Evolutionary conservation across 805 yeast genomes (phyloP).

Genomic region (Schizosaccharomyces osmophilus): DNA sequence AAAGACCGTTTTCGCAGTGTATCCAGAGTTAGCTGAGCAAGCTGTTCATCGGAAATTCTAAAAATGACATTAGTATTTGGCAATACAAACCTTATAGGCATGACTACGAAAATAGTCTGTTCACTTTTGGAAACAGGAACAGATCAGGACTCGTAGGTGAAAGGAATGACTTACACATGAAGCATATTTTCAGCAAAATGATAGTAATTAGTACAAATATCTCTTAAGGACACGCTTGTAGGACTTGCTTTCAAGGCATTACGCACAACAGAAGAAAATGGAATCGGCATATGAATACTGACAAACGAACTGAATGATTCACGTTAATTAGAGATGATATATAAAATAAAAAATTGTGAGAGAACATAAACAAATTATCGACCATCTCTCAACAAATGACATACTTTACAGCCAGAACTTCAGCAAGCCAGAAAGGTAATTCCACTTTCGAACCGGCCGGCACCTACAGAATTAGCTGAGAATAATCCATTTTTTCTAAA

Average conservation of each 20-base stretch:
- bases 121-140: no score
- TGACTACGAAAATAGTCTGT: no score
- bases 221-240: conserved; percentile 36
- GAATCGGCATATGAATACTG: conserved; percentile 46
- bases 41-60: not conserved
- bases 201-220: conserved; percentile 43
- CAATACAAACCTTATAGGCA: not conserved
- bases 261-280: conserved; percentile 35
- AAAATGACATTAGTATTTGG: not conserved
- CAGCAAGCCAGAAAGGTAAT: conserved; percentile 76
- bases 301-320: conserved; percentile 19
- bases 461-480: not conserved
- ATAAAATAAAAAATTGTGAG: not conserved
- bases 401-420: conserved; percentile 35
- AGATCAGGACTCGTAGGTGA: not conserved
- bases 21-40: conserved; percentile 11
- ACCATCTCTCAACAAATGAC: not conserved
- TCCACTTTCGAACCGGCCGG: conserved; percentile 33
- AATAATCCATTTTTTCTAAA: not conserved
- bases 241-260: conserved; percentile 68
- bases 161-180: not conserved
- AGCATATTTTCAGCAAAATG: conserved; percentile 34
- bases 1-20: conserved; percentile 43
- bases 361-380: not conserved
- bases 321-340: not conserved